Percentiles rank a stretch among this genome's conserved stretches.
Evolutionary conservation across 768 basidiomycete genomes (phyloP).

Genomic region (Crassisporium funariophilum): DNA sequence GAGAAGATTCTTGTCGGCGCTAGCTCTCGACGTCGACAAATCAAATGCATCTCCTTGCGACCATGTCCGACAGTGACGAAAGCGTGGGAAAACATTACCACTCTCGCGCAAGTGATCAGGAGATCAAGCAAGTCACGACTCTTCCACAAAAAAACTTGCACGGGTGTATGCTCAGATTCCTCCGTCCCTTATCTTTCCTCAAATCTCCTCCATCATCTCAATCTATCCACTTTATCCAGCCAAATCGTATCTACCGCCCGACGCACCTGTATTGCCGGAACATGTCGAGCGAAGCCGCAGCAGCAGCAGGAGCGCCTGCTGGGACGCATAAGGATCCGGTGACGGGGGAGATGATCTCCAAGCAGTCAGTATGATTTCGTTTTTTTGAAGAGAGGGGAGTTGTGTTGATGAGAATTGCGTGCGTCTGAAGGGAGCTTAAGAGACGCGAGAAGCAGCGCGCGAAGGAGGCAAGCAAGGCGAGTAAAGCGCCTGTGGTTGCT

Average conservation of each 20-base stretch:
- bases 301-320: slow-evolving; percentile 40
- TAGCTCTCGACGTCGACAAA: no score
- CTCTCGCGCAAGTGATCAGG: not conserved
- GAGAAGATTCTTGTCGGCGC: no score
- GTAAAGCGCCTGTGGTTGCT: slow-evolving; percentile 44
- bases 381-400: slow-evolving; percentile 15
- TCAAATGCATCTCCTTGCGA: no score
- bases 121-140: slow-evolving; percentile 5
- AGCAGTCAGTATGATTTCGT: slow-evolving; percentile 63
- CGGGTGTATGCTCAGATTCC: slow-evolving; percentile 34
- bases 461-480: slow-evolving; percentile 78
- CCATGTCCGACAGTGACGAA: no score
- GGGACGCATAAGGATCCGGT: slow-evolving; percentile 75
- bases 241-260: slow-evolving; percentile 5
- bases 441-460: slow-evolving; percentile 85
- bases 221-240: no score
- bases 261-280: slow-evolving; percentile 20
- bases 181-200: slow-evolving; percentile 27
- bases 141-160: slow-evolving; percentile 4
- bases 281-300: slow-evolving; percentile 53
- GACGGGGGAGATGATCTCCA: slow-evolving; percentile 97
- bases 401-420: slow-evolving; percentile 27
- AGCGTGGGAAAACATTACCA: slow-evolving; percentile 3
- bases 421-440: slow-evolving; percentile 82
- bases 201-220: slow-evolving; percentile 12